phyloP scores from a whole-genome alignment of 2,329 filamentous ascomycete species.

The Cordyceps fumosorosea region DNA sequence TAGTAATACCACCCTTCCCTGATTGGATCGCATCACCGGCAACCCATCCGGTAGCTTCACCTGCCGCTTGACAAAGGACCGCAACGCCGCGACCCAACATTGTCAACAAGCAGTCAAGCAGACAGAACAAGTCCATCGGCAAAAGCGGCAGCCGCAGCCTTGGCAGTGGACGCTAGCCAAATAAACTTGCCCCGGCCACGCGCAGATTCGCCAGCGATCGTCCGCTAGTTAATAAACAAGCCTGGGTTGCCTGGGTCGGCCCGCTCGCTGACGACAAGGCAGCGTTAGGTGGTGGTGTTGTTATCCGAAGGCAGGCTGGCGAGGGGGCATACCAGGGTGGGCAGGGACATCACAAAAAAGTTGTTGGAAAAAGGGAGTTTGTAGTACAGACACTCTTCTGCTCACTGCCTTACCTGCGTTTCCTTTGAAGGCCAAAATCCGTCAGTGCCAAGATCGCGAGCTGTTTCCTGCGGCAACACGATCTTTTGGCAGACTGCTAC shows the following conservation, averaged over 20 bases:
- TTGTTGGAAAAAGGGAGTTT: background rate
- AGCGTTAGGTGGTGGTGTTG: background rate
- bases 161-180: background rate
- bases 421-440: background rate
- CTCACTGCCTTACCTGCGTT: background rate
- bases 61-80: too few relatives aligned
- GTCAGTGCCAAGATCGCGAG: background rate
- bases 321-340: background rate
- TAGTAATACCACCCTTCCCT: too few relatives aligned
- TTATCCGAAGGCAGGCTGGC: background rate
- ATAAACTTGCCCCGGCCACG: background rate
- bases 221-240: background rate
- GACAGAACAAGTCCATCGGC: background rate
- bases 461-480: background rate
- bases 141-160: background rate
- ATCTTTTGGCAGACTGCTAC: background rate
- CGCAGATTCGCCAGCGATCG: constrained; percentile 4
- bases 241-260: background rate
- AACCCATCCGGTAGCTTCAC: too few relatives aligned
- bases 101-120: background rate
- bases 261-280: background rate
- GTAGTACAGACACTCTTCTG: background rate
- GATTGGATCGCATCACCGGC: too few relatives aligned
- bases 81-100: background rate
- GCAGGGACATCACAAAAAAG: background rate